Evolutionary conservation across 257 asterid species (phyloP), one percentile per base, ranked within the genome.

Genomic region (Cordia subcordata): DNA sequence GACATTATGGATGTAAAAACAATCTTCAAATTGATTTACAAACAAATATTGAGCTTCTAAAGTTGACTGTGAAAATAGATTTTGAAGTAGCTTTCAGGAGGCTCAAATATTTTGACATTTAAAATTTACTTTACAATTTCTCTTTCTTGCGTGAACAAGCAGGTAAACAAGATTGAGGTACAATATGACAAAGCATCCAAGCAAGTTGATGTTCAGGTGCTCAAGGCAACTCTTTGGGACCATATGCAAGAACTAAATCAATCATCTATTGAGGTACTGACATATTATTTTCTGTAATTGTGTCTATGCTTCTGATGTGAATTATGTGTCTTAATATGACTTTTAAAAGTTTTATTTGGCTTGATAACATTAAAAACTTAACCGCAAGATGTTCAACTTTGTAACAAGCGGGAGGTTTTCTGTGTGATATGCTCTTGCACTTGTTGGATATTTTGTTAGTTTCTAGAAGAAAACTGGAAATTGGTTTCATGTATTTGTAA

Each of bases 201-300:
- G 76, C 96, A 82, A 71, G 99, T 93, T 45, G 97, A 93, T 73
- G 96, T 93, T 62, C 99, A 89, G 60, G 82, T 58, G 53, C 94
- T 93, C 21, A 93, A 93, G 80, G 94, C 82, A 77, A 85, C 90
- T 14, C 85, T 93, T 15, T 93, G 99, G 96, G 83, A 70, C 65
- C 91, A 79, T 49, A 81, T 87, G 18, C 85, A 55, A 55, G 72
- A 75, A 60, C 32, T 64, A 47, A 69, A 78, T 59, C 69, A 64
- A 56, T 74, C 61, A 54, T 45, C 77, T 55, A 54, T 46, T 61
- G 79, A 78, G 94, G 99, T 85, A 70, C 63, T 10, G 44, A n/a
- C 46, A 14, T 54, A 39, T 38, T 55, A 47, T 57, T 47, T 37
- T 50, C 13, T 12, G 23, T 42, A 27, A 52, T 52, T 17, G 12